A percentile compares a stretch with the other conserved stretches of the same genome.
Conservation (phyloP, 805 yeast species). For the Wickerhamomyces rabaulensis region DNA sequence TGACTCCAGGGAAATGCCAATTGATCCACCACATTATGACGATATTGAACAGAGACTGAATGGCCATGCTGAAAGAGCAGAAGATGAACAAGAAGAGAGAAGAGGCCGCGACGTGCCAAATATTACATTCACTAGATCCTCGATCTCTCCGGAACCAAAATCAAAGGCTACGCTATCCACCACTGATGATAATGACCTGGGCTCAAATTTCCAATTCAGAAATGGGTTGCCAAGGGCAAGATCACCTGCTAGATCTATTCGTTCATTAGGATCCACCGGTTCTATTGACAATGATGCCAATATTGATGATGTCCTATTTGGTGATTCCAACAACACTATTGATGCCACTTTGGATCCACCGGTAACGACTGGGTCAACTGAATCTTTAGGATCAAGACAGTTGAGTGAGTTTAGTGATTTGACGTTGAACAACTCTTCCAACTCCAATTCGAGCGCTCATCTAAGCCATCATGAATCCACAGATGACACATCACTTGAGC, state of each 20-base stretch:
- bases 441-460: not conserved
- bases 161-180: not conserved
- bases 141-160: slow-evolving; percentile 7
- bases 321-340: not conserved
- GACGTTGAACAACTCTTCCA: not conserved
- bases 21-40: slow-evolving; percentile 31
- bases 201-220: not conserved
- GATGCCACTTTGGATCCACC: not conserved
- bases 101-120: slow-evolving; percentile 4
- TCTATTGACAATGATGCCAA: not conserved
- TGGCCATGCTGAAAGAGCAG: slow-evolving; percentile 2
- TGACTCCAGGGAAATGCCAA: slow-evolving; percentile 19
- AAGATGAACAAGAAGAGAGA: not conserved
- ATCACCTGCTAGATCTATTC: not conserved
- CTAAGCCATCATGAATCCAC: not conserved
- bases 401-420: not conserved
- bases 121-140: slow-evolving; percentile 13
- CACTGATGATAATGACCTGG: not conserved
- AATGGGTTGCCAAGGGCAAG: not conserved
- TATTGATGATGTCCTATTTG: not conserved
- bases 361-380: not conserved
- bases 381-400: not conserved
- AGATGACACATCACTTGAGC: not conserved
- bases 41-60: slow-evolving; percentile 20
- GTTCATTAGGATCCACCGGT: not conserved